phyloP scores from a whole-genome alignment of 495 filamentous ascomycete species.

The Delitschia confertaspora region DNA sequence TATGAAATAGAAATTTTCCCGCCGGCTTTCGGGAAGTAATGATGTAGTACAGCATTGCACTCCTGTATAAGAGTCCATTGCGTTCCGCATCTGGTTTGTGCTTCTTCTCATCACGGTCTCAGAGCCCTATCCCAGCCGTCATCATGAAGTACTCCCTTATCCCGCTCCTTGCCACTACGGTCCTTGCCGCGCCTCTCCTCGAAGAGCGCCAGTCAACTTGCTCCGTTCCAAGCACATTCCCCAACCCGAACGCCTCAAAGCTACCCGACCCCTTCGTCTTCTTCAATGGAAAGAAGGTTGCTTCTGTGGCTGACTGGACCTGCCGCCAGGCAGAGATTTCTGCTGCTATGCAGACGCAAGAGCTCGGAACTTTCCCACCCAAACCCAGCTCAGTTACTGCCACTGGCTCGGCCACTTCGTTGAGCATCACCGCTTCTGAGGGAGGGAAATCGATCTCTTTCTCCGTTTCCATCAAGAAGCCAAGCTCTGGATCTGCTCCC shows the following conservation, averaged over 20 bases:
- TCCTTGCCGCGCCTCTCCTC: slow-evolving; percentile 19
- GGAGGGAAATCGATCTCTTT: slow-evolving; percentile 22
- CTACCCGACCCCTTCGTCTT: slow-evolving; percentile 48
- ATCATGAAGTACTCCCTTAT: slow-evolving; percentile 26
- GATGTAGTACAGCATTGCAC: not conserved
- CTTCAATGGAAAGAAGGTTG: slow-evolving; percentile 38
- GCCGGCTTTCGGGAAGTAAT: slow-evolving; percentile 11
- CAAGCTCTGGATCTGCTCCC: slow-evolving; percentile 25
- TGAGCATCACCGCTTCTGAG: slow-evolving; percentile 18
- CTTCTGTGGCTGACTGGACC: slow-evolving; percentile 41
- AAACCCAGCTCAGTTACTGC: slow-evolving; percentile 37
- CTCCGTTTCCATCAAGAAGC: slow-evolving; percentile 23
- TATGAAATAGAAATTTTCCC: slow-evolving; percentile 19
- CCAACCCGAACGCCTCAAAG: slow-evolving; percentile 12
- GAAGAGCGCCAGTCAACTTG: slow-evolving; percentile 18
- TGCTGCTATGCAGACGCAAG: slow-evolving; percentile 45
- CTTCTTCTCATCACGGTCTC: not conserved
- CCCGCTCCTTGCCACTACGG: slow-evolving; percentile 22
- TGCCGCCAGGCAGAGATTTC: slow-evolving; percentile 45
- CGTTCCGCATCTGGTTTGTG: not conserved
- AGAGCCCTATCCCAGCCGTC: too few relatives aligned
- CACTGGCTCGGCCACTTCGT: slow-evolving; percentile 9
- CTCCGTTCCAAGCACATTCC: slow-evolving; percentile 16
- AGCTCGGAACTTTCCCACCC: slow-evolving; percentile 44
- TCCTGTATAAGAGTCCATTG: slow-evolving; percentile 12